Base-by-base conservation (phyloP, 83 land plant species). In the Diphasiastrum complanatum region DNA sequence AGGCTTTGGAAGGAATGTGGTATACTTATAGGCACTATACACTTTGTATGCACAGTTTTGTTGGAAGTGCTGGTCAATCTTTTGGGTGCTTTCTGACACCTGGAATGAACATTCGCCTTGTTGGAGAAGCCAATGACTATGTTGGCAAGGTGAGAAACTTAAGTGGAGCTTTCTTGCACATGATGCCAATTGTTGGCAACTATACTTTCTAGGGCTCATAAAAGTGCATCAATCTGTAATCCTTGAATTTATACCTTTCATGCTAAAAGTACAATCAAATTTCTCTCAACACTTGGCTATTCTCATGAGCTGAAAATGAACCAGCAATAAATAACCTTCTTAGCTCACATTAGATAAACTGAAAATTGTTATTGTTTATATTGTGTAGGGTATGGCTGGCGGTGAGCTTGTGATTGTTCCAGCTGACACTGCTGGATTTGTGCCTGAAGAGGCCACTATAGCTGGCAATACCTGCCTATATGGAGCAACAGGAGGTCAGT, bases 101-200 rank as follows among this genome's bases (percentile, higher is more conserved):
- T 77, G 99, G 99, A 33, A 86, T 95, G 87, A 75, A 86, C 53
- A 79, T 95, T 61, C 69, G 87, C 36, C 80, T 95, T 33, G 69
- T 86, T 5, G 99, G 99, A 63, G 99, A 95, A 70, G 84, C 97
- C 36, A 95, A 95, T 79, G 99, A 95, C 61, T 95, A 89, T 66
- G 99, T 95, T 25, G 99, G 89, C 49, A 95, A 93, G 96, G 99
- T 93, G 72, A 18, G 1, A 64, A n/a, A 18, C 45, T 18, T 41
- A 18, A n/a, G n/a, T n/a, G n/a, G n/a, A n/a, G n/a, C n/a, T n/a
- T n/a, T n/a, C n/a, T n/a, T n/a, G n/a, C n/a, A n/a, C n/a, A n/a
- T n/a, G n/a, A n/a, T n/a, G n/a, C n/a, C n/a, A n/a, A n/a, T n/a
- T n/a, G n/a, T n/a, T n/a, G n/a, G n/a, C n/a, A n/a, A n/a, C n/a